A percentile compares a stretch with the other conserved stretches of the same genome.
phyloP scores from a whole-genome alignment of 2,329 filamentous ascomycete genomes.

The Alternaria angustiovoidea region DNA sequence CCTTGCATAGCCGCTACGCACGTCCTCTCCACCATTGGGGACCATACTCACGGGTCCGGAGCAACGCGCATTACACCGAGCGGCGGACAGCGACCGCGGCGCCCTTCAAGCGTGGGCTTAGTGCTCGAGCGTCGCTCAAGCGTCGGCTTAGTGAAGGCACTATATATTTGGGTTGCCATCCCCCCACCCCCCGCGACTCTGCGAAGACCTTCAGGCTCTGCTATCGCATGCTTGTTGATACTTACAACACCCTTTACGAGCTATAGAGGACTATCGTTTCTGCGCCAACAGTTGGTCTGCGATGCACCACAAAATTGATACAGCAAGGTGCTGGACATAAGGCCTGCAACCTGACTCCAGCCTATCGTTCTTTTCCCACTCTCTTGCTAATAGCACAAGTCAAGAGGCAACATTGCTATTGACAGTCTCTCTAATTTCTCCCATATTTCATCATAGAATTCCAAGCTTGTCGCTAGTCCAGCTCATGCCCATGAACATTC shows the following conservation, averaged over 20 bases:
- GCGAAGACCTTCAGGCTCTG: background rate
- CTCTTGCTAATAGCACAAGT: background rate
- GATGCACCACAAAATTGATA: background rate
- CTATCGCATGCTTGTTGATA: background rate
- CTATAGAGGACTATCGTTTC: background rate
- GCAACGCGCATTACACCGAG: slow-evolving; percentile 10
- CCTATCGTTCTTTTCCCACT: background rate
- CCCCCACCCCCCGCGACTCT: background rate
- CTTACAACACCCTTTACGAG: background rate
- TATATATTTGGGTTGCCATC: background rate
- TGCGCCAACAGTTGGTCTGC: background rate
- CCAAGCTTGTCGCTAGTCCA: background rate
- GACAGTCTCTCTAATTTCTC: background rate
- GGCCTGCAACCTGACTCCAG: background rate
- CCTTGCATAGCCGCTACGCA: slow-evolving; percentile 7
- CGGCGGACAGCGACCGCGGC: slow-evolving; percentile 7
- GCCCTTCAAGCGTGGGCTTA: background rate
- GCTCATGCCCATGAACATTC: background rate
- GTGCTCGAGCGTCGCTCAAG: background rate
- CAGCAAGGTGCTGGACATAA: background rate
- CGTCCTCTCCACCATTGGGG: slow-evolving; percentile 1
- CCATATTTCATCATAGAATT: background rate
- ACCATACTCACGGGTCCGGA: slow-evolving; percentile 6
- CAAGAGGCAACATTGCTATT: background rate
- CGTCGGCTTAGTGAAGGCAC: background rate